Evolutionary conservation across 257 asterid genomes (phyloP), one percentile per base, ranked within the genome.

Genomic region (Capsicum baccatum): DNA sequence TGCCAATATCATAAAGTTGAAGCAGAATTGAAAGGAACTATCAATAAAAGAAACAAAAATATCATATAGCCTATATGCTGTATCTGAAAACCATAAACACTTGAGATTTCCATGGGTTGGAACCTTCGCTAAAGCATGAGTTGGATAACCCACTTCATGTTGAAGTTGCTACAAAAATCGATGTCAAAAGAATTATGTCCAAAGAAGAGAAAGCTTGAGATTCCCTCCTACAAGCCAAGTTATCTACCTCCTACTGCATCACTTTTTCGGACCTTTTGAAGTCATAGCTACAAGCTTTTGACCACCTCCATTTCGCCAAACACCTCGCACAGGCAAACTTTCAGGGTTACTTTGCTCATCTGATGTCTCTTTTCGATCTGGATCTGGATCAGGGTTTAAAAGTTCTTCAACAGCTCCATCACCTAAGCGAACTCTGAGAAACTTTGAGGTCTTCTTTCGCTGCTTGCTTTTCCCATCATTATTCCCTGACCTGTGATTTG

Each of bases 241-340:
- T 52, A 48, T 15, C 81, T 52, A 21, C 64, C 81, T 76, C 26
- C 64, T 26, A 52, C 48, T 39, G 82, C 82, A 66, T 88, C 89
- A 86, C 48, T 86, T 91, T 86, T 83, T 93, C 26, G 90, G 84
- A 76, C 86, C 91, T 87, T 84, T 87, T 58, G 91, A 83, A 85
- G 87, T 85, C 73, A 44, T 79, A 26, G 92, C 69, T 58, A 94
- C 84, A 70, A 97, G 94, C 90, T 88, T 94, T 86, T 94, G 97
- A 71, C 97, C 98, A n/a, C 99, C 98, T 48, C 96, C 93, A 63
- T 89, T 92, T 85, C 89, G 90, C 99, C 99, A 95, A 83, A 89
- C 97, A 37, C 98, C 96, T 15, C 90, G 96, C 44, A 83, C 92
- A n/a, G 97, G 91, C 84, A 91, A 66, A 67, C 91, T 89, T 83